These are phyloP conservation scores for Trametes pubescens DNA, from an alignment of 1,284 basidiomycete genomes.

Conservation along the genomic window DNA sequence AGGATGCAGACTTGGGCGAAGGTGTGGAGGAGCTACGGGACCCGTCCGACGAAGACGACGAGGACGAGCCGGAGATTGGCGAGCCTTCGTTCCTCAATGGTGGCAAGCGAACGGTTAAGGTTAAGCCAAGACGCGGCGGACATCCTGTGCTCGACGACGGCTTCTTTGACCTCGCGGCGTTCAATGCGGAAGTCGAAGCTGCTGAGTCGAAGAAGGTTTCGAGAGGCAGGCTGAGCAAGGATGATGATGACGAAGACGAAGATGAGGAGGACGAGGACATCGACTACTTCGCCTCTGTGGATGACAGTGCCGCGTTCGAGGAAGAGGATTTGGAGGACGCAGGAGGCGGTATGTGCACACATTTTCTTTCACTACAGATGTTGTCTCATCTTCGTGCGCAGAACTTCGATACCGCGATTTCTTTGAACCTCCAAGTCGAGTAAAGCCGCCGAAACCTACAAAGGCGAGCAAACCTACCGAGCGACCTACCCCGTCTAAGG, in stretches of 20 bases:
- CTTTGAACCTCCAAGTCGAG: slow-evolving; percentile 64
- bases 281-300: slow-evolving; percentile 77
- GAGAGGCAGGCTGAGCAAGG: slow-evolving; percentile 66
- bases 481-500: slow-evolving; percentile 30
- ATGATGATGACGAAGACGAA: slow-evolving; percentile 62
- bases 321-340: slow-evolving; percentile 51
- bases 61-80: slow-evolving; percentile 46
- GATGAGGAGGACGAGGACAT: slow-evolving; percentile 57
- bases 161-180: slow-evolving; percentile 91
- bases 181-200: slow-evolving; percentile 89
- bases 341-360: slow-evolving; percentile 50
- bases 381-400: slow-evolving; percentile 40
- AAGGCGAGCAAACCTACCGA: slow-evolving; percentile 24
- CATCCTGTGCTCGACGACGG: slow-evolving; percentile 87
- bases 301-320: slow-evolving; percentile 50
- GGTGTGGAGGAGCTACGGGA: slow-evolving; percentile 56
- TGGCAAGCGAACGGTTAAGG: slow-evolving; percentile 36
- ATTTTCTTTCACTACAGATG: slow-evolving; percentile 7
- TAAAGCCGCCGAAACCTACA: slow-evolving; percentile 35
- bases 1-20: slow-evolving; percentile 48
- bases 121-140: slow-evolving; percentile 39
- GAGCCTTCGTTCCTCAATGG: slow-evolving; percentile 44
- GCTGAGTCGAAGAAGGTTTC: slow-evolving; percentile 76
- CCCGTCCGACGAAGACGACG: slow-evolving; percentile 57
- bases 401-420: slow-evolving; percentile 77